phyloP scores from a whole-genome alignment of 2,329 filamentous ascomycete species.

The Penicillium sp. region DNA sequence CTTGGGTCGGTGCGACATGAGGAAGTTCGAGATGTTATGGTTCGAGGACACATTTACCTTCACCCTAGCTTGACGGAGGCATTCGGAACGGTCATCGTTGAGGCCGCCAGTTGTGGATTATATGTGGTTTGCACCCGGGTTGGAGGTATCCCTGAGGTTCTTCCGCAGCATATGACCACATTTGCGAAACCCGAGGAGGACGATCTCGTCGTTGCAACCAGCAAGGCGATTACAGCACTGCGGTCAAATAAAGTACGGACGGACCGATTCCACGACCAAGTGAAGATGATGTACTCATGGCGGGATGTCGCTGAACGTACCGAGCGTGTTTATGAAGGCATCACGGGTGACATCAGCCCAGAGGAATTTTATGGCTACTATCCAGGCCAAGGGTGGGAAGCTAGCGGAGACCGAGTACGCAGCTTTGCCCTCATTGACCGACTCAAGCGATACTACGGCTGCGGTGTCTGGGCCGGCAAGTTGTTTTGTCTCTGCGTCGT shows the following conservation, averaged over 20 bases:
- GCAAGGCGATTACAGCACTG: conserved; percentile 82
- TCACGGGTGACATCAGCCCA: conserved; percentile 80
- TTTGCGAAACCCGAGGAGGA: conserved; percentile 97
- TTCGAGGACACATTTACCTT: conserved; percentile 92
- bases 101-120: conserved; percentile 90
- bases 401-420: conserved; percentile 70
- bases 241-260: conserved; percentile 85
- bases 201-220: conserved; percentile 85
- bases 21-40: conserved; percentile 96
- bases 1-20: conserved; percentile 91
- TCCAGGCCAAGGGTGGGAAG: conserved; percentile 68
- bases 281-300: conserved; percentile 99
- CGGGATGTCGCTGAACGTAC: conserved; percentile 91
- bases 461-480: conserved; percentile 97
- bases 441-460: conserved; percentile 94
- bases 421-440: conserved; percentile 93
- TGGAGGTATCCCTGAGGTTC: conserved; percentile 92
- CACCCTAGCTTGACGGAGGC: conserved; percentile 95
- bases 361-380: conserved; percentile 87
- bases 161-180: conserved; percentile 94
- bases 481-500: conserved; percentile 93
- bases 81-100: conserved; percentile 96
- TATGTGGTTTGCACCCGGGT: conserved; percentile 97
- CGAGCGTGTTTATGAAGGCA: conserved; percentile 92
- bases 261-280: conserved; percentile 93